Conservation (phyloP, 495 filamentous ascomycete genomes). For the Halenospora varia region DNA sequence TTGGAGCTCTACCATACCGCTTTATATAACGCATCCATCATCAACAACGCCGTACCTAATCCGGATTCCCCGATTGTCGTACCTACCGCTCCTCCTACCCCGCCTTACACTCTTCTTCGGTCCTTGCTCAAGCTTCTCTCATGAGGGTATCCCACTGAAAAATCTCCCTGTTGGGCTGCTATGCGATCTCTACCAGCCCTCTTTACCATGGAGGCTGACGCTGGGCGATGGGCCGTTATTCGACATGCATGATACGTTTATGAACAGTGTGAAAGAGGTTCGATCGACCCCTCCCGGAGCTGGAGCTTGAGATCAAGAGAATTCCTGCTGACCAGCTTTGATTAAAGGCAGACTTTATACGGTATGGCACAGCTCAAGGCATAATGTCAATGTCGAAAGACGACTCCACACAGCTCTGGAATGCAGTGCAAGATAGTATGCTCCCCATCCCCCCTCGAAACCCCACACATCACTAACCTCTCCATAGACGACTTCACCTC, state of each 20-base stretch:
- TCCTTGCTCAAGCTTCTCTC: conserved; percentile 74
- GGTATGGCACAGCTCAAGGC: conserved; percentile 84
- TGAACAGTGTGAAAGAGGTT: conserved; percentile 89
- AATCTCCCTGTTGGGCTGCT: conserved; percentile 85
- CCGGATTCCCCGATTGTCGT: conserved; percentile 62
- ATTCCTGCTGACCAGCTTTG: neutral
- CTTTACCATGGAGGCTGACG: conserved; percentile 73
- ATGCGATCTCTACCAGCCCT: conserved; percentile 70
- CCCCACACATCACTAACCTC: neutral
- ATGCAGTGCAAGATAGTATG: conserved; percentile 74
- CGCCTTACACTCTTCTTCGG: conserved; percentile 74
- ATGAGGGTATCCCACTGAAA: conserved; percentile 64
- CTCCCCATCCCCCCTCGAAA: neutral
- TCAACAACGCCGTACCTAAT: conserved; percentile 43
- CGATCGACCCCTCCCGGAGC: conserved; percentile 2
- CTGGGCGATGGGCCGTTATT: conserved; percentile 57
- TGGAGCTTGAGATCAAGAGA: neutral
- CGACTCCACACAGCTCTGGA: conserved; percentile 84
- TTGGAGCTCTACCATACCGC: conserved; percentile 46
- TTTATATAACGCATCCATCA: conserved; percentile 44
- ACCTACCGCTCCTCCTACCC: conserved; percentile 73
- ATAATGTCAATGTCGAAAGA: conserved; percentile 92
- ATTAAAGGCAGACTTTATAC: conserved; percentile 74
- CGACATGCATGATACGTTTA: conserved; percentile 83
- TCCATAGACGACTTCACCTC: conserved; percentile 65